A percentile compares a stretch with the other conserved stretches of the same genome.
These are phyloP conservation scores for Vitis hybrid DNA, from an alignment of 177 flowering plant species.

Conservation along the genomic window DNA sequence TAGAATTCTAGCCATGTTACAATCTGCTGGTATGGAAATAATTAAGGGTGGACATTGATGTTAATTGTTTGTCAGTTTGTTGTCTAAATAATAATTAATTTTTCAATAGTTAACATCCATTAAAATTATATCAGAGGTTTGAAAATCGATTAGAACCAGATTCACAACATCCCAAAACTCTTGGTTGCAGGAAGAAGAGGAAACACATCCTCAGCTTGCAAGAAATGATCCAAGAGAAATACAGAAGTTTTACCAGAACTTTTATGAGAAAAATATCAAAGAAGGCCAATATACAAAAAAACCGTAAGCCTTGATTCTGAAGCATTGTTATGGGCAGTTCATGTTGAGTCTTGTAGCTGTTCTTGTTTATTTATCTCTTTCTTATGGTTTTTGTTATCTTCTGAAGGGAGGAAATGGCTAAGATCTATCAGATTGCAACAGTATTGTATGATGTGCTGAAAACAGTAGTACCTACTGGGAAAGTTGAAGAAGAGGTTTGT, in stretches of 20 bases:
- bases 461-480: conserved; percentile 59
- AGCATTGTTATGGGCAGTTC: conserved; percentile 7
- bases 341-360: not conserved
- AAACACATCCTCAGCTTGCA: conserved; percentile 49
- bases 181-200: conserved; percentile 71
- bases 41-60: too few species aligned
- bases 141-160: not conserved
- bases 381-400: conserved; percentile 14
- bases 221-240: conserved; percentile 74
- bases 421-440: conserved; percentile 78
- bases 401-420: conserved; percentile 94
- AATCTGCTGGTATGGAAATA: too few species aligned
- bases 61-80: too few species aligned
- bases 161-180: not conserved
- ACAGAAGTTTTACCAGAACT: conserved; percentile 63
- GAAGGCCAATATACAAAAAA: conserved; percentile 60
- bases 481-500: conserved; percentile 70
- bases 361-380: not conserved
- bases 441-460: conserved; percentile 83
- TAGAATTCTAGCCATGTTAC: too few species aligned
- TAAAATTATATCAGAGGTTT: not conserved
- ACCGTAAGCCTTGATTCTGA: conserved; percentile 65
- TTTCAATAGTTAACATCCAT: too few species aligned
- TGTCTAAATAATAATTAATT: too few species aligned
- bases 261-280: conserved; percentile 62